Evolutionary conservation across 306 rosid species (phyloP).

Genomic region (Citrullus colocynthis): DNA sequence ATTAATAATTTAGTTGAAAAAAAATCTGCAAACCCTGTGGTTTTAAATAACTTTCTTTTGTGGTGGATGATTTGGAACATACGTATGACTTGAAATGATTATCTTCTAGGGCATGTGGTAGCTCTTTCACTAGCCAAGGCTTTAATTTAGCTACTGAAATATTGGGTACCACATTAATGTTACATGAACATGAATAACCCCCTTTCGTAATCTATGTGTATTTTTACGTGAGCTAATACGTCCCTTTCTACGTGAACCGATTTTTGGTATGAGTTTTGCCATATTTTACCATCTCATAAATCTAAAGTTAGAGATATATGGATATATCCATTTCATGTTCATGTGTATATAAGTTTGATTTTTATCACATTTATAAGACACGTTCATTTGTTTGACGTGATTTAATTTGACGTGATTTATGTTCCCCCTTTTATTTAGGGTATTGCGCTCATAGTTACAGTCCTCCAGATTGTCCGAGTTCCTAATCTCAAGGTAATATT

Average conservation of each 20-base stretch:
- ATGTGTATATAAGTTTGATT: background rate
- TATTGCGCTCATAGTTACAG: conserved; percentile 81
- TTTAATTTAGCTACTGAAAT: background rate
- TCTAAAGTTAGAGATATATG: too few relatives aligned
- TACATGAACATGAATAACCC: background rate
- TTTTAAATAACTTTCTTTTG: background rate
- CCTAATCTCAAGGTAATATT: conserved; percentile 89
- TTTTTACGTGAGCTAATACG: too few relatives aligned
- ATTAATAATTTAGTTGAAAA: background rate
- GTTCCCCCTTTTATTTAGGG: conserved; percentile 40
- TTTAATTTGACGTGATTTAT: background rate
- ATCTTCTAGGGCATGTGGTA: background rate
- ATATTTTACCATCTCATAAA: too few relatives aligned
- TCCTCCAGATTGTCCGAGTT: conserved; percentile 91
- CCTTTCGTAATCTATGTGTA: too few relatives aligned
- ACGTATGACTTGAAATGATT: background rate
- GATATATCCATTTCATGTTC: background rate
- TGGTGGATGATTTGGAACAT: background rate
- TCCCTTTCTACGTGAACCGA: too few relatives aligned
- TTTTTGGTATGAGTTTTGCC: too few relatives aligned
- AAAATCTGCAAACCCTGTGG: background rate
- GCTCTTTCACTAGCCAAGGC: background rate
- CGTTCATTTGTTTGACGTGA: background rate
- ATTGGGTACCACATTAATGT: background rate
- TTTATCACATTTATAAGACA: background rate